Evolutionary conservation across 805 yeast species (phyloP).

Genomic region (Barnettozyma botsteinii): DNA sequence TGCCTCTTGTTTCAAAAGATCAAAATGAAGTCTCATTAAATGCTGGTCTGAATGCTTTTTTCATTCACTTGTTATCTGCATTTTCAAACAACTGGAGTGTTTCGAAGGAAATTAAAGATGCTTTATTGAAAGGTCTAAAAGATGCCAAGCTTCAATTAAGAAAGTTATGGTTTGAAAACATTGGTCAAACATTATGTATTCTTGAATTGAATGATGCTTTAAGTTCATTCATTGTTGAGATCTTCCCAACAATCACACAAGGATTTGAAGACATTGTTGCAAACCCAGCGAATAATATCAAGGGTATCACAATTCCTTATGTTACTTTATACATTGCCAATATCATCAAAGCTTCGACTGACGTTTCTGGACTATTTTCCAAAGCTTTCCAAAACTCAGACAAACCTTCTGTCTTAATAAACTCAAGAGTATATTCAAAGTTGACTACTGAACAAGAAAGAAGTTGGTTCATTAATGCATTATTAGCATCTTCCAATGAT

Average conservation of each 20-base stretch:
- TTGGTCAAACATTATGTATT: conserved; percentile 33
- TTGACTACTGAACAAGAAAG: conserved; percentile 40
- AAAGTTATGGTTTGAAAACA: conserved; percentile 58
- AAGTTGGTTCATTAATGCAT: conserved; percentile 46
- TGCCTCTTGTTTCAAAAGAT: conserved; percentile 62
- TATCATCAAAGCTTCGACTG: conserved; percentile 23
- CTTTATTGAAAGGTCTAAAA: conserved; percentile 45
- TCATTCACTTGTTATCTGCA: conserved; percentile 36
- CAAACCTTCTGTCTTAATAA: conserved; percentile 44
- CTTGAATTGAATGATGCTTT: conserved; percentile 8
- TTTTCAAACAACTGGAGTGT: conserved; percentile 19
- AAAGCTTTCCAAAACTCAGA: conserved; percentile 33
- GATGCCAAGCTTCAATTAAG: conserved; percentile 61
- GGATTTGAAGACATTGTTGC: conserved; percentile 40
- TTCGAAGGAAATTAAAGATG: conserved; percentile 20
- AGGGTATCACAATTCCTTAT: conserved; percentile 45
- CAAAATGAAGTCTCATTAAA: conserved; percentile 61
- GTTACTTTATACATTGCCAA: conserved; percentile 33
- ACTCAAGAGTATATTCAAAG: conserved; percentile 45
- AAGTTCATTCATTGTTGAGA: conserved; percentile 14
- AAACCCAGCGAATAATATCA: conserved; percentile 45
- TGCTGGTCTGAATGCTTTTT: conserved; percentile 43
- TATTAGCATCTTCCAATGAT: conserved; percentile 29
- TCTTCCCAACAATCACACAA: conserved; percentile 24
- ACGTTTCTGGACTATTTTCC: conserved; percentile 25